Evolutionary conservation across 768 basidiomycete species (phyloP), one percentile per base, ranked within the genome.

Genomic region (Cystoderma amianthinum): DNA sequence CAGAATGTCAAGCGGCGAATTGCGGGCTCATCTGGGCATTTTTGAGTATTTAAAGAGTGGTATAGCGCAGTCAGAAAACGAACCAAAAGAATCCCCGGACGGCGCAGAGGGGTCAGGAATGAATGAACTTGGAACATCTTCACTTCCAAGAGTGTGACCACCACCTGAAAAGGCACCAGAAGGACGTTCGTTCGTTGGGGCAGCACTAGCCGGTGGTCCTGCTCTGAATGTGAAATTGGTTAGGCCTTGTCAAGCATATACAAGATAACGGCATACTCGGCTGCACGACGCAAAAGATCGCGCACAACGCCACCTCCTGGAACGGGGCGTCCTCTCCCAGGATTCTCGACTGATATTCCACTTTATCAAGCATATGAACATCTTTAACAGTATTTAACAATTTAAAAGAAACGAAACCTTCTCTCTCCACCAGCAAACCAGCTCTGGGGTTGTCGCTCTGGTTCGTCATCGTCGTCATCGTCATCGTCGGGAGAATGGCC

Each of bases 351-450:
- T 2, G 83, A 85, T 35, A 99, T 71, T 2, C 94, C 95, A 59
- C 93, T 97, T 55, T 3, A 17, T 20, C 28, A 28, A 13, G 25
- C 21, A 28, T 25, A 16, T 5, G 41, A 41, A 16, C 47, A n/a
- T n/a, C 18, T 38, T 33, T 21, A 24, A 35, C 9, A 38, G 12
- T 37, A 32, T 9, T 23, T 32, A 7, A 2, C 15, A 36, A 23
- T 10, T 5, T 24, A 12, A 21, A 33, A 6, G 33, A 4, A 18
- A 38, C 57, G 22, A n/a, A 23, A 88, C 93, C 91, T 93, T 55
- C 89, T 70, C 58, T 95, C 95, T 0, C 95, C 95, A n/a, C 95
- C 95, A 2, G 95, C 84, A 60, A 90, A 98, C 74, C 83, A 88
- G 49, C 71, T 82, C 51, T 88, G 78, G 1, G 69, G 65, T 13